Evolutionary conservation across 2,329 filamentous ascomycete genomes (phyloP).

Genomic region (Ascomycota sp.): DNA sequence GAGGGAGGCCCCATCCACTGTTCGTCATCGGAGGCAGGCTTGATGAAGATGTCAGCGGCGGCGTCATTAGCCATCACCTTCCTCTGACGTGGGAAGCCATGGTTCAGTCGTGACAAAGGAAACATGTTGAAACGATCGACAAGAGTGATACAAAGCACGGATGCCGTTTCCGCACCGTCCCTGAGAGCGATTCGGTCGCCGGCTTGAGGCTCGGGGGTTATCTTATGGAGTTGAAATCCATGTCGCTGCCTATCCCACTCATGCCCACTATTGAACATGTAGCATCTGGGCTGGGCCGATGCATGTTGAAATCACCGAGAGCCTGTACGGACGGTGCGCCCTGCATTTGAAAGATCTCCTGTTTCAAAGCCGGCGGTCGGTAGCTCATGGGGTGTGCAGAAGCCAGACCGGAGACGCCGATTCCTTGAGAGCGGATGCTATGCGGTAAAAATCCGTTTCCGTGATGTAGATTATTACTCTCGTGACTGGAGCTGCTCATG

Average conservation of each 20-base stretch:
- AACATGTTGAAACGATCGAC: too few relatives aligned
- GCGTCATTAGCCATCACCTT: too few relatives aligned
- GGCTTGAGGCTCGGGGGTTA: too few relatives aligned
- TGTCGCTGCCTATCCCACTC: slow-evolving; percentile 9
- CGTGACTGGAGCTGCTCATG: slow-evolving; percentile 10
- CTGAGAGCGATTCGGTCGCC: too few relatives aligned
- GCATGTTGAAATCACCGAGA: slow-evolving; percentile 27
- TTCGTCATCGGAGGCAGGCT: too few relatives aligned
- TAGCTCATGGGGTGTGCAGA: slow-evolving; percentile 10
- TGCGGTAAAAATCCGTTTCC: slow-evolving; percentile 7
- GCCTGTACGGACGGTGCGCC: too few relatives aligned
- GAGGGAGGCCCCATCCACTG: too few relatives aligned
- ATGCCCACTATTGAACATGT: slow-evolving; percentile 8
- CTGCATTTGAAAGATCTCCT: slow-evolving; percentile 13
- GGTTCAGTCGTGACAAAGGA: too few relatives aligned
- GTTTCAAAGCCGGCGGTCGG: slow-evolving; percentile 9
- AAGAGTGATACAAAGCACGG: too few relatives aligned
- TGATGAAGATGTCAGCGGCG: too few relatives aligned
- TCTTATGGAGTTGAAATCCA: slow-evolving; percentile 8
- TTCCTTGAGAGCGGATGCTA: slow-evolving; percentile 7
- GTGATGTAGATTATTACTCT: slow-evolving; percentile 10
- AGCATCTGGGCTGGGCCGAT: slow-evolving; percentile 20
- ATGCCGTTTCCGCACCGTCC: too few relatives aligned
- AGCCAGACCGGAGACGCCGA: slow-evolving; percentile 7
- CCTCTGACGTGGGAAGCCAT: too few relatives aligned